A percentile compares a stretch with the other conserved stretches of the same genome.
Conservation (phyloP, 208 protist species). For the Endotrypanum monterogeii region DNA sequence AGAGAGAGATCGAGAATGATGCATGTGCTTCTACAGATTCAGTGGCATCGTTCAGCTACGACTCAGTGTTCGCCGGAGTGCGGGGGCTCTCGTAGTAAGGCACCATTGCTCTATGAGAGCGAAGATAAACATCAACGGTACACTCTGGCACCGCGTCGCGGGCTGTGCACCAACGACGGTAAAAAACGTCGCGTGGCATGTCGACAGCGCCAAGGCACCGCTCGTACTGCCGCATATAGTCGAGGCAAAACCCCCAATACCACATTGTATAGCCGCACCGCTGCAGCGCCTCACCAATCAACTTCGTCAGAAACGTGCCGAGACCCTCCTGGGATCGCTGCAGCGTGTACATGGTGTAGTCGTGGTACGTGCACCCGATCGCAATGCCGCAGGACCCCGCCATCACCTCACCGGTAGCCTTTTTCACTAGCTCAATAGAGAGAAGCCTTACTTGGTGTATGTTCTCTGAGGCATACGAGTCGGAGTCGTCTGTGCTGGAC, state of each 20-base stretch:
- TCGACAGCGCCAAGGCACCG: constrained; percentile 46
- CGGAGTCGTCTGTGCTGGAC: background rate
- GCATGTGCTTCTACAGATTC: too few species aligned
- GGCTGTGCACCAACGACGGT: constrained; percentile 41
- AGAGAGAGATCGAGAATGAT: background rate
- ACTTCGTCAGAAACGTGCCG: constrained; percentile 64
- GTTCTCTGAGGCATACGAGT: background rate
- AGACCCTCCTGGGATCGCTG: constrained; percentile 27
- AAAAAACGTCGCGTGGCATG: constrained; percentile 43
- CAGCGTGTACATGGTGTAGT: constrained; percentile 83
- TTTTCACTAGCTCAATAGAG: constrained; percentile 57
- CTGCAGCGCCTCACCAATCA: constrained; percentile 74
- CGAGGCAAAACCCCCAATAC: constrained; percentile 74
- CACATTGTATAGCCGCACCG: constrained; percentile 75
- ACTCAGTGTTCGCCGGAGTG: background rate
- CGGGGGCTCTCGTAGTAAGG: constrained; percentile 21
- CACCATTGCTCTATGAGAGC: constrained; percentile 44
- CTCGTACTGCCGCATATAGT: constrained; percentile 72
- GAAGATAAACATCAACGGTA: constrained; percentile 44
- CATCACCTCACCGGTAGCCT: constrained; percentile 30
- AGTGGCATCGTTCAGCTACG: background rate
- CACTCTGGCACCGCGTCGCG: constrained; percentile 38
- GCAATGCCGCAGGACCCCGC: constrained; percentile 69
- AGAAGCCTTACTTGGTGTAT: constrained; percentile 20
- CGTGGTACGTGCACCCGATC: constrained; percentile 66